These are phyloP conservation scores for Leccinum insigne DNA, from an alignment of 1,284 basidiomycete genomes.

Conservation along the genomic window DNA sequence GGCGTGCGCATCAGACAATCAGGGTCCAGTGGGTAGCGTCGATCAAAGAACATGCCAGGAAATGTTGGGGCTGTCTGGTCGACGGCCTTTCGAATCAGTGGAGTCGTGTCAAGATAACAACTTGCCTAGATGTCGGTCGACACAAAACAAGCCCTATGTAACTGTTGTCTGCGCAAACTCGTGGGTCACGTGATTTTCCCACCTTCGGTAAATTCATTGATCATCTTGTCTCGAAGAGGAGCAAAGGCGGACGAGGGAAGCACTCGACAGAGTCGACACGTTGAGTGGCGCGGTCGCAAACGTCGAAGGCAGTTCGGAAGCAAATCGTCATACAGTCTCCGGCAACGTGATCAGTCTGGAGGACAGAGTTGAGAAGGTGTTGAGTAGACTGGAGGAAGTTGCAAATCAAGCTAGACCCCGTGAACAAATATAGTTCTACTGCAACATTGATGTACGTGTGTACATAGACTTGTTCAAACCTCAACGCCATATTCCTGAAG, in stretches of 20 bases:
- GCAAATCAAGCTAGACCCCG: constrained; percentile 16
- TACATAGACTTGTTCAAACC: constrained; percentile 1
- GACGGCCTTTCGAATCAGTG: too few species aligned
- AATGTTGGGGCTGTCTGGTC: too few species aligned
- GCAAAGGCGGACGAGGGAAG: constrained; percentile 60
- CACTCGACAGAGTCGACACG: constrained; percentile 50
- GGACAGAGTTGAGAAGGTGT: constrained; percentile 29
- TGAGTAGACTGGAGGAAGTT: constrained; percentile 28
- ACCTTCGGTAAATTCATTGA: too few species aligned
- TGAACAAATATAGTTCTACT: neutral
- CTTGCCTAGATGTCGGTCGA: too few species aligned
- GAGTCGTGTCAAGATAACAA: too few species aligned
- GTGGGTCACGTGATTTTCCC: too few species aligned
- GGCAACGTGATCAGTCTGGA: constrained; percentile 71
- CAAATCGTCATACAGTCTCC: constrained; percentile 73
- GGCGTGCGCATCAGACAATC: too few species aligned
- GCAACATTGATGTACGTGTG: neutral
- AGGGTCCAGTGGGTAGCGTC: too few species aligned
- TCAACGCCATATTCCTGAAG: constrained; percentile 34
- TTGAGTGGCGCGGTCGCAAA: constrained; percentile 67
- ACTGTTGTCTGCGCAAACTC: too few species aligned
- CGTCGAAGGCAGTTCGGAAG: constrained; percentile 75
- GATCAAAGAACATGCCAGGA: too few species aligned
- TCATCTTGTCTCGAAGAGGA: constrained; percentile 75
- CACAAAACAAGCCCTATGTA: too few species aligned